These are phyloP conservation scores for Moelleriella libera DNA, from an alignment of 2,329 filamentous ascomycete genomes.

Conservation along the genomic window DNA sequence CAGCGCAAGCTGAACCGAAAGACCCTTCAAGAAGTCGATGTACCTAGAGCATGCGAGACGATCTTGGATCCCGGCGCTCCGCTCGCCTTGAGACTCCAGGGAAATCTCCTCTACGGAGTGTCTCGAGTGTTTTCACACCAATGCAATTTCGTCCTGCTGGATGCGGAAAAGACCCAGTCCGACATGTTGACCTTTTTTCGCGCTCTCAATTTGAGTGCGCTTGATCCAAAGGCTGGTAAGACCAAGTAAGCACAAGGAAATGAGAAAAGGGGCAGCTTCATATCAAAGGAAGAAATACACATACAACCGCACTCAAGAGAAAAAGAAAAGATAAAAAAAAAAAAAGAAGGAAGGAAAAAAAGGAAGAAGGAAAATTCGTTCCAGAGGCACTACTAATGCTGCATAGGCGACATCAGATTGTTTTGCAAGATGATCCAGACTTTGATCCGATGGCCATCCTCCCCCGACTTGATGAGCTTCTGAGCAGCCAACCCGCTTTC, in stretches of 20 bases:
- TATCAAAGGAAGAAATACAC: too few species aligned
- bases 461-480: conserved; percentile 16
- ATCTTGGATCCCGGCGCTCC: conserved; percentile 72
- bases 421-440: conserved; percentile 68
- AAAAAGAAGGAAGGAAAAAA: too few species aligned
- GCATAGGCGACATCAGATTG: conserved; percentile 51
- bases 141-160: conserved; percentile 70
- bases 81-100: conserved; percentile 79
- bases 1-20: conserved; percentile 68
- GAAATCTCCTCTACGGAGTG: conserved; percentile 75
- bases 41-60: conserved; percentile 75
- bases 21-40: conserved; percentile 76
- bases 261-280: too few species aligned
- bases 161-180: conserved; percentile 61
- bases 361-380: too few species aligned
- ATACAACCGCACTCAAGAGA: too few species aligned
- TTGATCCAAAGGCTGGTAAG: conserved; percentile 59
- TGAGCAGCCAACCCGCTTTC: conserved; percentile 21
- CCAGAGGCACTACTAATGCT: background rate
- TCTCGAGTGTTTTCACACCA: conserved; percentile 79
- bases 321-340: too few species aligned
- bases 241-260: conserved; percentile 41
- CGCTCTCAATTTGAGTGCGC: conserved; percentile 34
- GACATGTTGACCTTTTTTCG: conserved; percentile 57
- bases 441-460: conserved; percentile 34